Percentiles rank a stretch among this genome's conserved stretches.
Evolutionary conservation across 805 yeast species (phyloP).

Genomic region (Blastobotrys terrestris): DNA sequence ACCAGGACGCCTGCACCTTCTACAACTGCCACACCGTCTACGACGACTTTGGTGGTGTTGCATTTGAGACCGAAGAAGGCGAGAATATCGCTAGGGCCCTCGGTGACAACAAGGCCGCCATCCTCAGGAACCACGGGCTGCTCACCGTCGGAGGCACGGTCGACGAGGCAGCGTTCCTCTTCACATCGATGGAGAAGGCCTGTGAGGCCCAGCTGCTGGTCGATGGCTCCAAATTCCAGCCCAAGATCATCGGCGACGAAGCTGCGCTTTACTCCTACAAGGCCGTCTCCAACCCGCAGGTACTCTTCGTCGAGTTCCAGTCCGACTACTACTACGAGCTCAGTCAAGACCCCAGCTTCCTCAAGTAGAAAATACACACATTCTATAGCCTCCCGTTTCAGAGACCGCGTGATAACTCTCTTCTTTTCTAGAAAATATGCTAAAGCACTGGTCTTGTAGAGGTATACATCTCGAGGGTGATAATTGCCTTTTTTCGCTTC

Average conservation of each 20-base stretch:
- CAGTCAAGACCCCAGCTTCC: background rate
- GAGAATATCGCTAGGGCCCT: slow-evolving; percentile 51
- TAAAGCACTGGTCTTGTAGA: no score
- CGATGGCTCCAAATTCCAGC: slow-evolving; percentile 32
- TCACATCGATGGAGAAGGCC: slow-evolving; percentile 53
- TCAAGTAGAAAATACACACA: background rate
- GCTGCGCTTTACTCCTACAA: slow-evolving; percentile 62
- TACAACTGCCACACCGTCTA: slow-evolving; percentile 63
- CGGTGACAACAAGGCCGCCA: slow-evolving; percentile 50
- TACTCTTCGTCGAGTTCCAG: slow-evolving; percentile 67
- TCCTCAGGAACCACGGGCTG: slow-evolving; percentile 68
- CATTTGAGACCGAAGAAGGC: slow-evolving; percentile 60
- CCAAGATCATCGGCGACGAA: background rate
- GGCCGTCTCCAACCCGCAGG: slow-evolving; percentile 57
- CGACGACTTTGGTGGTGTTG: slow-evolving; percentile 71
- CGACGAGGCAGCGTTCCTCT: slow-evolving; percentile 68
- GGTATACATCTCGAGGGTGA: no score
- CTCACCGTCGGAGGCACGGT: slow-evolving; percentile 64
- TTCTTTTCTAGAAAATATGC: no score
- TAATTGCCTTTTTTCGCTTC: no score
- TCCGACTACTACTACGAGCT: slow-evolving; percentile 53
- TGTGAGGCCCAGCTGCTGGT: slow-evolving; percentile 61
- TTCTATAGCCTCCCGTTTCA: no score
- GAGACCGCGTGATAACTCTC: no score
- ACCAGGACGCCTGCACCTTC: slow-evolving; percentile 68